Conservation (phyloP, 805 yeast genomes). For the Saturnispora besseyi region DNA sequence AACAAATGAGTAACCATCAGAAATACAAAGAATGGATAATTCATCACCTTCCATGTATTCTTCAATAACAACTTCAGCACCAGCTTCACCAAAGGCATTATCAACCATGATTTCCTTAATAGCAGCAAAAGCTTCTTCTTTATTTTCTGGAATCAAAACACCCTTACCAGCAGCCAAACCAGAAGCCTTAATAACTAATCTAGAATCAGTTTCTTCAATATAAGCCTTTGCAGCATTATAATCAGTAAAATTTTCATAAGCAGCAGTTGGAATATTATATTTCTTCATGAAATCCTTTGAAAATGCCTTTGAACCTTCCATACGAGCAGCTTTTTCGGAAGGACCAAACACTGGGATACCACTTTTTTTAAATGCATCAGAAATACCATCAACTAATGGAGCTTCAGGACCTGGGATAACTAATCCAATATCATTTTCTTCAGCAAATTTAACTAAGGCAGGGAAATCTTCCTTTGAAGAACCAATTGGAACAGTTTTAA, state of each 20-base stretch:
- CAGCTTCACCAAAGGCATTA: slow-evolving; percentile 85
- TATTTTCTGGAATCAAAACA: slow-evolving; percentile 80
- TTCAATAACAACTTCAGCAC: slow-evolving; percentile 91
- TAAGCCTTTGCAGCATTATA: slow-evolving; percentile 69
- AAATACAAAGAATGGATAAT: slow-evolving; percentile 80
- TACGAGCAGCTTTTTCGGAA: slow-evolving; percentile 74
- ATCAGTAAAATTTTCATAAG: slow-evolving; percentile 70
- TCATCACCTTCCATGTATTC: slow-evolving; percentile 97
- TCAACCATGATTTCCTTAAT: slow-evolving; percentile 83
- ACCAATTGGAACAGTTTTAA: slow-evolving; percentile 61
- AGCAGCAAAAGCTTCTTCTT: slow-evolving; percentile 78
- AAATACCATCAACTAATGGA: slow-evolving; percentile 91
- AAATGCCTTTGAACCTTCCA: slow-evolving; percentile 96
- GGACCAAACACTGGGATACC: slow-evolving; percentile 99
- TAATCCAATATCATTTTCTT: slow-evolving; percentile 51
- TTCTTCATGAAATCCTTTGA: slow-evolving; percentile 90
- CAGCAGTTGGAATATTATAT: slow-evolving; percentile 92
- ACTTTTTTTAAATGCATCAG: slow-evolving; percentile 58
- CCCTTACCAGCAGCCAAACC: slow-evolving; percentile 99
- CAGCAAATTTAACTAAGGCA: slow-evolving; percentile 64
- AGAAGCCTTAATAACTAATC: slow-evolving; percentile 89
- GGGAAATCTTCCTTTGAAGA: slow-evolving; percentile 61
- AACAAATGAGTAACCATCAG: slow-evolving; percentile 87
- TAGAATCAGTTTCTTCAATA: slow-evolving; percentile 54
- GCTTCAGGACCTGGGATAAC: slow-evolving; percentile 99